A percentile compares a stretch with the other conserved stretches of the same genome.
phyloP scores from a whole-genome alignment of 2,329 filamentous ascomycete species.

The Botrytis porri region DNA sequence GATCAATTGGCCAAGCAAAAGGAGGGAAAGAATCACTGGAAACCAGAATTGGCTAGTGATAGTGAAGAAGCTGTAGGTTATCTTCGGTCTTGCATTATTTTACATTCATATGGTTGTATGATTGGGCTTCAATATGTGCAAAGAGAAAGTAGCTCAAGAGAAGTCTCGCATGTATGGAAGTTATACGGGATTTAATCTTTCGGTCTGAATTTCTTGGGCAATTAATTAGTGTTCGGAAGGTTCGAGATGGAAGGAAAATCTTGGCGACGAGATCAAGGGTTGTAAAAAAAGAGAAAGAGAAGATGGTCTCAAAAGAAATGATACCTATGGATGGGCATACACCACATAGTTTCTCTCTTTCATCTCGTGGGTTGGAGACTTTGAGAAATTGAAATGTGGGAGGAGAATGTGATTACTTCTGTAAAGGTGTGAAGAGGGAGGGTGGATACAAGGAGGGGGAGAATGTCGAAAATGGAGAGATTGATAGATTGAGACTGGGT shows the following conservation, averaged over 20 bases:
- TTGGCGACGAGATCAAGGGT: not conserved
- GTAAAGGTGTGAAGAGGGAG: not conserved
- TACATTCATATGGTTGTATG: not conserved
- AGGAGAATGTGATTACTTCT: not conserved
- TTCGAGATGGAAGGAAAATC: not conserved
- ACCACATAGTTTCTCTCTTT: not conserved
- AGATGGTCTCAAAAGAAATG: not conserved
- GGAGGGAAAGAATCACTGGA: conserved; percentile 70
- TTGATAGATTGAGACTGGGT: not conserved
- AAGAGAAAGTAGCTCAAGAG: not conserved
- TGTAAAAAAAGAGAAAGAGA: not conserved
- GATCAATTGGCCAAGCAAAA: conserved; percentile 65
- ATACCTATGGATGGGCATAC: not conserved
- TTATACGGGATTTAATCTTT: not conserved
- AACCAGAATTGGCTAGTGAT: conserved; percentile 71
- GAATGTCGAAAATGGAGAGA: no score
- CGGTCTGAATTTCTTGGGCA: not conserved
- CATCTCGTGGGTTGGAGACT: not conserved
- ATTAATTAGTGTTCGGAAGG: not conserved
- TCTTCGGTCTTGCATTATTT: not conserved
- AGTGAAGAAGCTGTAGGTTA: conserved; percentile 69
- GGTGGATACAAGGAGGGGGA: not conserved
- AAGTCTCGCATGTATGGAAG: not conserved
- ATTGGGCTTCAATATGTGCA: not conserved
- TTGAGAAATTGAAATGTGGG: not conserved